Percentiles rank a stretch among this genome's conserved stretches.
These are phyloP conservation scores for Pseudocercospora vitis DNA, from an alignment of 2,329 filamentous ascomycete species.

Conservation along the genomic window DNA sequence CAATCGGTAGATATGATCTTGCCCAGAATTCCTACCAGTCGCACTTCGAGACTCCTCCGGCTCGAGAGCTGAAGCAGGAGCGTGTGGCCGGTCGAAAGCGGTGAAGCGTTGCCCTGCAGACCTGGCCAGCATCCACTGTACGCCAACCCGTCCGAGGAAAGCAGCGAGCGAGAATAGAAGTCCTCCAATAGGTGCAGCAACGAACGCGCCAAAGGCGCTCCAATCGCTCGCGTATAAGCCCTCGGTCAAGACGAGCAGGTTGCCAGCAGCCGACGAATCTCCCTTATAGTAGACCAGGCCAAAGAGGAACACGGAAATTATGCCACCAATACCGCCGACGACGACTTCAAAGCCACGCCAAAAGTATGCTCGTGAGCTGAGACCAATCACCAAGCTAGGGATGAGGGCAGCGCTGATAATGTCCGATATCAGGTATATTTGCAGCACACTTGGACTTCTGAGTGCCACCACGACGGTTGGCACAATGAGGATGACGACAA, in stretches of 20 bases:
- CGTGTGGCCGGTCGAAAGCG: conserved; percentile 60
- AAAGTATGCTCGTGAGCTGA: conserved; percentile 65
- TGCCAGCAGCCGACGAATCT: conserved; percentile 60
- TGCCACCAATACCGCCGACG: conserved; percentile 72
- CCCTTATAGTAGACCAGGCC: conserved; percentile 72
- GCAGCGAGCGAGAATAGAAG: conserved; percentile 69
- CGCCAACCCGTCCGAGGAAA: conserved; percentile 58
- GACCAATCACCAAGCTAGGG: conserved; percentile 71
- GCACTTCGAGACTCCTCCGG: conserved; percentile 17
- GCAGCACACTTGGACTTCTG: conserved; percentile 70
- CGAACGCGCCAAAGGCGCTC: conserved; percentile 80
- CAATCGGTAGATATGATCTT: not conserved
- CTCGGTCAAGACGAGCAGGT: conserved; percentile 69
- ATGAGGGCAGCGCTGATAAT: conserved; percentile 75
- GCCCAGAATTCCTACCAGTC: conserved; percentile 9
- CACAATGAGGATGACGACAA: conserved; percentile 70
- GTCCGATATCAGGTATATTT: conserved; percentile 81
- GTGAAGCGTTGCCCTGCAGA: conserved; percentile 62
- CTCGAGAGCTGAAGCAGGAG: conserved; percentile 20
- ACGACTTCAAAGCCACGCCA: conserved; percentile 81
- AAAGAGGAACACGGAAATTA: conserved; percentile 78
- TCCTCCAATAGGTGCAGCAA: conserved; percentile 74
- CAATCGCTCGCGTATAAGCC: conserved; percentile 77
- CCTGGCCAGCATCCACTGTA: conserved; percentile 60
- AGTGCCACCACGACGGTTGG: conserved; percentile 73